Evolutionary conservation across 768 basidiomycete genomes (phyloP), one percentile per base, ranked within the genome.

Genomic region (Tulasnella sp.): DNA sequence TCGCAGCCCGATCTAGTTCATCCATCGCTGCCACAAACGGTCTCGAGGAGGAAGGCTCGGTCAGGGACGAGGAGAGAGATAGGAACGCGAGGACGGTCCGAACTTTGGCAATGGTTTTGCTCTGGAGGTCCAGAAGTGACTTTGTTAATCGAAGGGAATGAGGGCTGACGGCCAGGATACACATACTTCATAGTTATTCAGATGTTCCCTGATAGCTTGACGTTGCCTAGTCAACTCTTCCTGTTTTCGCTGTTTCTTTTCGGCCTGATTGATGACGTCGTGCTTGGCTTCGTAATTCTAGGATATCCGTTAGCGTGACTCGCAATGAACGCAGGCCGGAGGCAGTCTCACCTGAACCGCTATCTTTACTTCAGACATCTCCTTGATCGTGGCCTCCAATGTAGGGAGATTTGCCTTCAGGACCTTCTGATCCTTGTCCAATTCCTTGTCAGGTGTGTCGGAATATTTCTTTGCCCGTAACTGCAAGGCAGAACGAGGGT

Each of bases 371-470:
- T 93, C 92, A 24, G 80, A 82, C 13, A 95, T 73, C 66, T 94
- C 92, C 67, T 88, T 89, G 65, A 83, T 79, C 42, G 83, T 76
- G 9, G 83, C 86, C 67, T 94, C 90, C 21, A 94, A 75, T 4
- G 77, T 75, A 9, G 91, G 80, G 45, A 95, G 80, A 17, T 80
- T 83, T 64, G 81, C 85, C 54, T 93, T 66, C 1, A 79, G 76
- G 32, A 83, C 81, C 64, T 78, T 85, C 73, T 96, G 92, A 71
- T 95, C 93, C 43, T 91, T 88, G 64, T 95, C 89, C 56, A 94
- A 79, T 67, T 85, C 85, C 56, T 83, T 82, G 2, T 77, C 70
- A 26, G 83, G 81, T 19, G 79, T 84, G 2, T 80, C 66, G 29
- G 85, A 79, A 69, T 95, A 93, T 10, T 75, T 72, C 49, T 82